Conservation (phyloP, 73 alveolate species). For the Paramecium sexaurelia region DNA sequence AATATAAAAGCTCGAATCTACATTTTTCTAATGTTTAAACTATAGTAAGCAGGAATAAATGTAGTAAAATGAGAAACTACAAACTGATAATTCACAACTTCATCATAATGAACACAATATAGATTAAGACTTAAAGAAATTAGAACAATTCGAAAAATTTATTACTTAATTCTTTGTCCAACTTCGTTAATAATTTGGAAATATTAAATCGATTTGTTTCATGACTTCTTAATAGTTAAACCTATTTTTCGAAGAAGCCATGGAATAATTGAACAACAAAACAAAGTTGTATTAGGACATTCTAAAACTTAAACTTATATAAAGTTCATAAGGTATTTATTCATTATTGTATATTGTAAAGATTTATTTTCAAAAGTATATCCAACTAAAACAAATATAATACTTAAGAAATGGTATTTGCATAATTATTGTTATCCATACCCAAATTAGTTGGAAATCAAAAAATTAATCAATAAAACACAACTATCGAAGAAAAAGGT, state of each 20-base stretch:
- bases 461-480: conserved; percentile 1
- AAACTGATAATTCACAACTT: neutral
- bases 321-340: neutral
- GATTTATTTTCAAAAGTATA: neutral
- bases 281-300: conserved; percentile 23
- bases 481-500: conserved; percentile 20
- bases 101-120: neutral
- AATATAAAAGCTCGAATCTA: neutral
- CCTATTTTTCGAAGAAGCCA: conserved; percentile 22
- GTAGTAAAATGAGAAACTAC: neutral
- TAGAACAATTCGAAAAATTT: neutral
- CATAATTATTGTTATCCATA: conserved; percentile 1
- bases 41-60: neutral
- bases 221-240: neutral
- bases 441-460: neutral
- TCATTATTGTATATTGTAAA: neutral
- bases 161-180: neutral
- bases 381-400: neutral
- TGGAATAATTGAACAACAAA: neutral
- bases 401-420: conserved; percentile 23
- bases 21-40: neutral
- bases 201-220: neutral
- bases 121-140: neutral
- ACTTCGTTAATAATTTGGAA: neutral
- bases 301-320: neutral